These are phyloP conservation scores for Populus ilicifolia DNA, from an alignment of 345 rosid species.

Conservation along the genomic window DNA sequence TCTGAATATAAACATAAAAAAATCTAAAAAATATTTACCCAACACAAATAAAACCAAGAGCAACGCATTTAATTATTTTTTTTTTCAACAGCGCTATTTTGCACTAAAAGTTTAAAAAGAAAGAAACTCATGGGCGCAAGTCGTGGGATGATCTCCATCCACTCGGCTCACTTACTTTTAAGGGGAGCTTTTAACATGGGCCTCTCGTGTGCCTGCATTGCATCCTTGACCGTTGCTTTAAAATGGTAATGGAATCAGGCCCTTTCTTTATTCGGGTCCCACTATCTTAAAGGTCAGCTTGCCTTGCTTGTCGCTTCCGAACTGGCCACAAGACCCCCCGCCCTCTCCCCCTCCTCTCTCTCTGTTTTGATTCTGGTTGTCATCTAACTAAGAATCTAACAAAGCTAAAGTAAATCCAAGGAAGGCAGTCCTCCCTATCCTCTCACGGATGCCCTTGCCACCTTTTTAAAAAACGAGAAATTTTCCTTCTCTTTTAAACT, in stretches of 20 bases:
- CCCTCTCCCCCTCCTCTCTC: not conserved
- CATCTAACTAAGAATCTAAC: slow-evolving; percentile 10
- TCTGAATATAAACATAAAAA: too few species aligned
- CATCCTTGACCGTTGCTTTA: slow-evolving; percentile 15
- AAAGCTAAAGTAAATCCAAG: slow-evolving; percentile 6
- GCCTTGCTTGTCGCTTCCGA: slow-evolving; percentile 4
- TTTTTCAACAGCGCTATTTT: too few species aligned
- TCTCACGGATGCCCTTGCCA: not conserved
- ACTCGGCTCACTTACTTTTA: slow-evolving; percentile 18
- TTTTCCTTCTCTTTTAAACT: not conserved
- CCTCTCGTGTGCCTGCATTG: slow-evolving; percentile 18
- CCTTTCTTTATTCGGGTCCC: not conserved
- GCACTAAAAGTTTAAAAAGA: too few species aligned
- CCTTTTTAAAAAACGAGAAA: not conserved
- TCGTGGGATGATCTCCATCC: slow-evolving; percentile 9
- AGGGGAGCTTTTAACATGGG: not conserved
- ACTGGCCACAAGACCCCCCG: not conserved
- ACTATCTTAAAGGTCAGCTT: not conserved
- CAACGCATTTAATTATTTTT: not conserved
- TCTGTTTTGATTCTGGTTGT: not conserved
- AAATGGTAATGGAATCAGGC: slow-evolving; percentile 7
- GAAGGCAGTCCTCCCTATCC: not conserved
- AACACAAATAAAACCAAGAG: too few species aligned
- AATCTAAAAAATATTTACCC: too few species aligned
- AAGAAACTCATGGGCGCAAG: not conserved